Evolutionary conservation across 2,329 filamentous ascomycete genomes (phyloP), one percentile per base, ranked within the genome.

Genomic region (Harringtonia aguacate): DNA sequence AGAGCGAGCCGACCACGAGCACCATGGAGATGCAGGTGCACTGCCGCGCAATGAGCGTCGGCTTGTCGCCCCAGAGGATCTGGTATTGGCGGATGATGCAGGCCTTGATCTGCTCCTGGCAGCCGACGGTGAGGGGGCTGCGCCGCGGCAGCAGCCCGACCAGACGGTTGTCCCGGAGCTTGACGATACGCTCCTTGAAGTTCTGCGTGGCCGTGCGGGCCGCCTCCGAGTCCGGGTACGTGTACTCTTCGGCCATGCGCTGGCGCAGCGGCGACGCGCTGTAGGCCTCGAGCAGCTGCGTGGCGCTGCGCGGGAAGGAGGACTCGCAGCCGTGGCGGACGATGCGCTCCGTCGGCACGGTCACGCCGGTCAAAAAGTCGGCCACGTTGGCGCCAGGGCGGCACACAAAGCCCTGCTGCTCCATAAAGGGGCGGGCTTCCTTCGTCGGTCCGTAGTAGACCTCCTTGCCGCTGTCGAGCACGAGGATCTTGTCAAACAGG

Each of bases 311-410:
- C 1, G 79, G 79, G 1, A 77, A 70, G 4, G 72, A 75, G 9
- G 72, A 66, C 53, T 88, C 79, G 51, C 70, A 80, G 1, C 81
- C 83, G 0, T 69, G 62, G 21, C 81, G 75, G 57, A 88, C 81
- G n/a, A 74, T 71, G 30, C 86, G 73, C 55, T 87, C 84, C 8
- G 73, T 76, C 2, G 81, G 75, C 55, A 90, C 86, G 1, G 84
- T 86, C n/a, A 86, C 70, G 0, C 81, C 79, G 1, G 84, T 88
- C 35, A 89, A 61, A 62, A 88, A 89, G 56, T 89, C 84, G 2
- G 83, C 78, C 0, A 84, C 87, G 0, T 84, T 89, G 54, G 81
- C 65, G 9, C 67, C 58, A 0, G 65, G 61, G 2, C 65, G 66
- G 10, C 64, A 84, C 28, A 76, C 66, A 52, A 85, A 88, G 0